Conservation (phyloP, 169 alveolate genomes). For the Plasmodium coatneyi region DNA sequence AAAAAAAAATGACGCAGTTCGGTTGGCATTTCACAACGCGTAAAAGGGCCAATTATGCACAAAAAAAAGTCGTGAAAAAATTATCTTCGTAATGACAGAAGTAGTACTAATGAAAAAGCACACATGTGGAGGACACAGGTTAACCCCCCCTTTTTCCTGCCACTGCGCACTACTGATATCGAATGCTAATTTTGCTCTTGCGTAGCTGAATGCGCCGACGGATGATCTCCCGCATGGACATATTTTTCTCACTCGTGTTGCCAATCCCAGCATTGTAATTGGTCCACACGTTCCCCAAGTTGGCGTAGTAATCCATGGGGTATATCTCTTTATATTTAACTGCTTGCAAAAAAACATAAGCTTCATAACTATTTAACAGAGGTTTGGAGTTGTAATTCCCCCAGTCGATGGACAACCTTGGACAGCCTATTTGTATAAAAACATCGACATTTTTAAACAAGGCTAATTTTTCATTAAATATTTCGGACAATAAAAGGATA, state of each 20-base stretch:
- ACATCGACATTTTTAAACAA: constrained; percentile 80
- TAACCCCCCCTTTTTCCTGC: neutral
- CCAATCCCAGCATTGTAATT: constrained; percentile 84
- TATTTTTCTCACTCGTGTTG: constrained; percentile 14
- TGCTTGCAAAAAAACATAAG: constrained; percentile 93
- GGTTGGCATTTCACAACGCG: neutral
- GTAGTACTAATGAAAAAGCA: neutral
- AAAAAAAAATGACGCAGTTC: too few relatives aligned
- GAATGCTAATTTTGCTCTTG: constrained; percentile 39
- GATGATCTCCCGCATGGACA: constrained; percentile 51
- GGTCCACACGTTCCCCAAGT: constrained; percentile 91
- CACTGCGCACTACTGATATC: constrained; percentile 16
- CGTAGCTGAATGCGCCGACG: constrained; percentile 49
- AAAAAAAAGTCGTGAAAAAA: too few relatives aligned
- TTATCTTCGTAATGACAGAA: neutral
- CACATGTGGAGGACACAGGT: neutral
- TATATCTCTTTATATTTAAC: constrained; percentile 80
- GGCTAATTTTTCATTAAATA: constrained; percentile 79
- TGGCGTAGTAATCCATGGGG: constrained; percentile 94
- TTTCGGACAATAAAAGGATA: constrained; percentile 81
- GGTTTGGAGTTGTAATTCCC: constrained; percentile 95
- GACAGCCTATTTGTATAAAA: constrained; percentile 96
- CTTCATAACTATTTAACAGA: constrained; percentile 97
- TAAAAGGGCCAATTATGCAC: neutral
- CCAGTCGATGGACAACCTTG: constrained; percentile 99